phyloP scores from a whole-genome alignment of 208 protist species.

The Trypanosoma avium region DNA sequence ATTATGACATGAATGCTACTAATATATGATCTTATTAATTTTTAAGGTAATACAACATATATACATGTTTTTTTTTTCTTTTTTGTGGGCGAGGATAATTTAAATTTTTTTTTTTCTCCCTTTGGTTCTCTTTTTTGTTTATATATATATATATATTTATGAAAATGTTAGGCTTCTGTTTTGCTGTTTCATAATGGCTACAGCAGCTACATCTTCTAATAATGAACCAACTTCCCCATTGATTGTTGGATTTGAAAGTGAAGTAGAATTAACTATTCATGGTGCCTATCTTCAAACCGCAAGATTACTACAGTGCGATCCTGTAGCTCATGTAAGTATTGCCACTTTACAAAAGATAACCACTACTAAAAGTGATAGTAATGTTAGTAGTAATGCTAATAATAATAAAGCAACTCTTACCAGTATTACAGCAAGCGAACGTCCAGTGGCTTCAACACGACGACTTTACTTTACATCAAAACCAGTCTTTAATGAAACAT shows the following conservation, averaged over 20 bases:
- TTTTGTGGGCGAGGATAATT: constrained; percentile 6
- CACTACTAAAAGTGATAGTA: constrained; percentile 3
- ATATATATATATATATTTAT: constrained; percentile 18
- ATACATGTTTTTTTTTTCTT: constrained; percentile 17
- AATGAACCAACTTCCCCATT: constrained; percentile 27
- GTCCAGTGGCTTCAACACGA: constrained; percentile 15
- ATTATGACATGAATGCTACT: not conserved
- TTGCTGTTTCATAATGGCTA: constrained; percentile 13
- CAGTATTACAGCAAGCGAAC: constrained; percentile 11
- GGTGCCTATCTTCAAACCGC: constrained; percentile 70
- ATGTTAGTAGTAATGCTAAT: not conserved
- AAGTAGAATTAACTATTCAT: constrained; percentile 70
- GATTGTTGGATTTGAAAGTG: constrained; percentile 63
- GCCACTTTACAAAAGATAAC: constrained; percentile 53
- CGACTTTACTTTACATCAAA: constrained; percentile 23
- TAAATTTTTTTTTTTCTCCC: not conserved
- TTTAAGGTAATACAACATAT: no score
- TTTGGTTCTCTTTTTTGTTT: constrained; percentile 16
- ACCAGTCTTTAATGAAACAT: constrained; percentile 27
- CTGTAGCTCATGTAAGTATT: constrained; percentile 63
- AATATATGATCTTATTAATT: not conserved
- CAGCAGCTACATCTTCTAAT: constrained; percentile 1
- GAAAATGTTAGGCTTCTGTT: not conserved
- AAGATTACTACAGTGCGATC: constrained; percentile 72
- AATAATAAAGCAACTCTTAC: constrained; percentile 19